These are phyloP conservation scores for Penicillium sp. DNA, from an alignment of 2,329 filamentous ascomycete genomes.

Conservation along the genomic window DNA sequence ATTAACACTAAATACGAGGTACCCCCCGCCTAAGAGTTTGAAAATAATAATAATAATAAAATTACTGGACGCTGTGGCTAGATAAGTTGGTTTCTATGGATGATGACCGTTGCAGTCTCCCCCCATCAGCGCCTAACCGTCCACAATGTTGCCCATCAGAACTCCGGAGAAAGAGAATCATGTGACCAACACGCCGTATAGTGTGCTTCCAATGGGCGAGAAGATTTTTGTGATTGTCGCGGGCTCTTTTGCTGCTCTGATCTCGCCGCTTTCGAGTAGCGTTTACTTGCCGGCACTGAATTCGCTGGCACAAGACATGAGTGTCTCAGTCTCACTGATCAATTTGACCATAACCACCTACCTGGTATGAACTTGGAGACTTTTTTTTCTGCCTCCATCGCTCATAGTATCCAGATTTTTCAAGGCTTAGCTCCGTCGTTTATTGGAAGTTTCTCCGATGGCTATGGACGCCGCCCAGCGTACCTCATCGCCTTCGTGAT, in stretches of 20 bases:
- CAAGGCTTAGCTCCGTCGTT: slow-evolving; percentile 64
- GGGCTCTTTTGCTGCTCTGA: slow-evolving; percentile 19
- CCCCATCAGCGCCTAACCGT: background rate
- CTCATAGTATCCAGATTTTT: slow-evolving; percentile 47
- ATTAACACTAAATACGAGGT: background rate
- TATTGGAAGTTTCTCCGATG: slow-evolving; percentile 65
- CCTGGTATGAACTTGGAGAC: slow-evolving; percentile 34
- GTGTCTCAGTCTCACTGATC: slow-evolving; percentile 28
- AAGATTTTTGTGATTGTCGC: slow-evolving; percentile 15
- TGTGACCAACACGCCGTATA: background rate
- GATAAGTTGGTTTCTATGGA: background rate
- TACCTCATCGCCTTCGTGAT: slow-evolving; percentile 61
- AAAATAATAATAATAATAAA: background rate
- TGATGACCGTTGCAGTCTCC: background rate
- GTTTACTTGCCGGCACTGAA: slow-evolving; percentile 47
- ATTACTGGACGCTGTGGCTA: background rate
- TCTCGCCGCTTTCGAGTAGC: slow-evolving; percentile 25
- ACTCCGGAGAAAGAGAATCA: background rate
- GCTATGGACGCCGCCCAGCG: slow-evolving; percentile 63
- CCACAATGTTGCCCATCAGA: background rate
- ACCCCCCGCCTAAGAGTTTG: background rate
- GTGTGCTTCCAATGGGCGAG: slow-evolving; percentile 7
- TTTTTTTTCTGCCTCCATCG: background rate
- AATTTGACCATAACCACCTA: slow-evolving; percentile 45
- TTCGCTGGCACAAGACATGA: slow-evolving; percentile 35